A percentile compares a stretch with the other conserved stretches of the same genome.
Evolutionary conservation across 2,329 filamentous ascomycete species (phyloP).

Genomic region (Lecanosticta acicola): DNA sequence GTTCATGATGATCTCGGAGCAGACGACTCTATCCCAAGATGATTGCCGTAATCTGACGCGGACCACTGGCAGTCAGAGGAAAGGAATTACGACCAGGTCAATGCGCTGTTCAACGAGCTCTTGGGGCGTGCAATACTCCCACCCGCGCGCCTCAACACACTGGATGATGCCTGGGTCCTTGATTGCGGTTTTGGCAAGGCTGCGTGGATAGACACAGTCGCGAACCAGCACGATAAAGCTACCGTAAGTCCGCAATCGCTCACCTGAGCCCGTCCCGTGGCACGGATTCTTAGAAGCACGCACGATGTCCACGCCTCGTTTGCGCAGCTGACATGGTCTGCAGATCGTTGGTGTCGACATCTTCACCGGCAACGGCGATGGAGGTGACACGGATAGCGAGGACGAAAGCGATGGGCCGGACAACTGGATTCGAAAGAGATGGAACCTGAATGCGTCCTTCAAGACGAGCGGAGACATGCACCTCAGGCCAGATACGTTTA

Average conservation of each 20-base stretch:
- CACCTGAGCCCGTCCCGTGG: background rate
- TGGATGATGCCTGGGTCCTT: slow-evolving; percentile 25
- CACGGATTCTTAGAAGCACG: background rate
- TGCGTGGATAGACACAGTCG: slow-evolving; percentile 30
- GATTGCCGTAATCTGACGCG: slow-evolving; percentile 7
- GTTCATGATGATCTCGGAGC: slow-evolving; percentile 6
- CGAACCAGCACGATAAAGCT: slow-evolving; percentile 29
- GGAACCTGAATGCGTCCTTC: slow-evolving; percentile 33
- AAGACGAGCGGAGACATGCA: slow-evolving; percentile 14
- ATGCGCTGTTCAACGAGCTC: slow-evolving; percentile 25
- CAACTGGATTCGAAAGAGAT: slow-evolving; percentile 26
- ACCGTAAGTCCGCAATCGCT: slow-evolving; percentile 3
- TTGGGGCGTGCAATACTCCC: slow-evolving; percentile 23
- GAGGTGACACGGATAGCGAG: slow-evolving; percentile 20
- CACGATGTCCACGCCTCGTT: background rate
- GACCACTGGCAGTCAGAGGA: slow-evolving; percentile 24
- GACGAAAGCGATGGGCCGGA: slow-evolving; percentile 20
- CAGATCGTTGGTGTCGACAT: slow-evolving; percentile 32
- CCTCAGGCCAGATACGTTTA: slow-evolving; percentile 54
- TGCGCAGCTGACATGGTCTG: background rate
- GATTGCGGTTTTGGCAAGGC: slow-evolving; percentile 33
- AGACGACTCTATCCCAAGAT: background rate
- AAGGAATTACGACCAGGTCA: slow-evolving; percentile 25
- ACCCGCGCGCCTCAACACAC: slow-evolving; percentile 18
- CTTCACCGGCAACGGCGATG: slow-evolving; percentile 24